Conservation (phyloP, 2,329 filamentous ascomycete species). For the Fusarium tupiense region DNA sequence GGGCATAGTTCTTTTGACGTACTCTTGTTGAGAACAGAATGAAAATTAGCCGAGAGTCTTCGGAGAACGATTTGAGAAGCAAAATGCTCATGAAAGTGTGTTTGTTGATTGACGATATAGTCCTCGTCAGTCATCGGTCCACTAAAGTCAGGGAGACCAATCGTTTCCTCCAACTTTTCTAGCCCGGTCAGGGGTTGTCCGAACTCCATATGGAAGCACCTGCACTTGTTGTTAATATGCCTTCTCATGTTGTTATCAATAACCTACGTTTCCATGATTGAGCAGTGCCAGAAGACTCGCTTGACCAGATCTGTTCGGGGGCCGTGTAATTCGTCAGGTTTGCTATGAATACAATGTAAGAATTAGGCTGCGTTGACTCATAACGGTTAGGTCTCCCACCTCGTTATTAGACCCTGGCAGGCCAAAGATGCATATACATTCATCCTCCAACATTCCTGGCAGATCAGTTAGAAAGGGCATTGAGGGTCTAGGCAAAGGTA, state of each 20-base stretch:
- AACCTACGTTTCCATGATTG: constrained; percentile 42
- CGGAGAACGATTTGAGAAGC: constrained; percentile 68
- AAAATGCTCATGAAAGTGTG: constrained; percentile 67
- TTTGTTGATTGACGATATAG: constrained; percentile 58
- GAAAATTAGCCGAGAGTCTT: constrained; percentile 62
- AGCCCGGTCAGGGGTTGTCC: constrained; percentile 66
- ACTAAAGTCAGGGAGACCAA: constrained; percentile 65
- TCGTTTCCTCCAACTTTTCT: constrained; percentile 60
- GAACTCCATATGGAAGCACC: constrained; percentile 66
- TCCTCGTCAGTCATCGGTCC: constrained; percentile 58
- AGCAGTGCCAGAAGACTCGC: constrained; percentile 43
- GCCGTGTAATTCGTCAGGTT: constrained; percentile 39
- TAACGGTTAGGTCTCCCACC: constrained; percentile 48
- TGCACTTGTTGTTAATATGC: constrained; percentile 42
- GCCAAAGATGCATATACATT: constrained; percentile 64
- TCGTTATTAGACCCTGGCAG: constrained; percentile 65
- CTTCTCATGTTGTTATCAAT: background rate
- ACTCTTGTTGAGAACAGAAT: constrained; percentile 63
- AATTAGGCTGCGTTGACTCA: background rate
- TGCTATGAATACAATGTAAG: constrained; percentile 29
- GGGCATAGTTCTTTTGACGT: constrained; percentile 40
- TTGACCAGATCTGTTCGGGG: constrained; percentile 40
- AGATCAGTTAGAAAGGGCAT: constrained; percentile 7
- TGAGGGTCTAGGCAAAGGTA: background rate
- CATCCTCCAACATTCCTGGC: constrained; percentile 69